Evolutionary conservation across 2,329 filamentous ascomycete species (phyloP), one percentile per base, ranked within the genome.

Genomic region (Colletotrichum cuscutae): DNA sequence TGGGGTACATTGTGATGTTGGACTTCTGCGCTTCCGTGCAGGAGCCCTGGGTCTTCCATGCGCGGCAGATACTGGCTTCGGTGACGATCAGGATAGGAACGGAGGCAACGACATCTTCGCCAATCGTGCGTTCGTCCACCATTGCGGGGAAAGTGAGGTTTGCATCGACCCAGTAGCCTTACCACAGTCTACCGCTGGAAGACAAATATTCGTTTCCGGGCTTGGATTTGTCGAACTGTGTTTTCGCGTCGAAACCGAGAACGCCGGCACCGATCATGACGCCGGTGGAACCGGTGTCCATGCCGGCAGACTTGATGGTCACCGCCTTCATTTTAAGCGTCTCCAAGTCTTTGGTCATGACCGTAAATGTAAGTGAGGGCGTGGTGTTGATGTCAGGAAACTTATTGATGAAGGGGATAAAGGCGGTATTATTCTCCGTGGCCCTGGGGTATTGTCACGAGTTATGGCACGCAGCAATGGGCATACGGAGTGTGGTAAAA

Each of bases 221-320:
- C 5, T 2, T 22, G 6, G 35, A 52, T 28, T 58, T 63, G 35
- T 69, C 53, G 12, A 69, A 35, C 1, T 13, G 0, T 15, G 66
- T 57, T 3, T 24, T 28, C n/a, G 52, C 66, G 15, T 52, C 46
- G 15, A 69, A 52, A 4, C 66, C 66, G 11, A 69, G 59, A 1
- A 37, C 9, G 4, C 66, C 59, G 24, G 26, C 66, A n/a, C 59
- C 59, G 13, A 69, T 52, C 52, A 69, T 53, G 26, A 69, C 15
- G 2, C 66, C 59, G 3, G 59, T 64, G 1, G 66, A 69, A 1
- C 66, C 66, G 13, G 66, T 64, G 59, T 69, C 66, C 59, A 69
- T 69, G 12, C 59, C 66, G 28, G 66, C 66, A 9, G 46, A 13
- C n/a, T 35, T 11, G 28, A 69, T 49, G n/a, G 5, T 52, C 13